Evolutionary conservation across 1,284 basidiomycete species (phyloP).

Genomic region (Cutaneotrichosporon spelunceum): DNA sequence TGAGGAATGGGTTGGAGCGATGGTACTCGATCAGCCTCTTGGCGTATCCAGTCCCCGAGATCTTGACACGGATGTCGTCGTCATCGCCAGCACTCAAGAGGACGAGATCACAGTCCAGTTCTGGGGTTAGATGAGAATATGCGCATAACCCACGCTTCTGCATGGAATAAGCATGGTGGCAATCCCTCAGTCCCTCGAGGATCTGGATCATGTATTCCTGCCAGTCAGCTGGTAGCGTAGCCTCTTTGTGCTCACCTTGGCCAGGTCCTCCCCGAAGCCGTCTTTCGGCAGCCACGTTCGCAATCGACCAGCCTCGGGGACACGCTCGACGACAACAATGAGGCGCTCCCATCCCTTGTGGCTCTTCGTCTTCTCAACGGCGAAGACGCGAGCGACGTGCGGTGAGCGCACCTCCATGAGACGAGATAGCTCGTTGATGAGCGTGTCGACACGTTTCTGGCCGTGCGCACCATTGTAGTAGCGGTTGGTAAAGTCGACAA

Average conservation of each 20-base stretch:
- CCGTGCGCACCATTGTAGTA: slow-evolving; percentile 46
- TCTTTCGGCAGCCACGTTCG: slow-evolving; percentile 40
- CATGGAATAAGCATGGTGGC: slow-evolving; percentile 38
- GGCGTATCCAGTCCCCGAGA: slow-evolving; percentile 47
- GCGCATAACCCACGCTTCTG: slow-evolving; percentile 41
- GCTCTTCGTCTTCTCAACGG: slow-evolving; percentile 42
- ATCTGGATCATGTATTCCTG: slow-evolving; percentile 47
- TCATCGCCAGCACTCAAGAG: slow-evolving; percentile 29
- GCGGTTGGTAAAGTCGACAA: slow-evolving; percentile 47
- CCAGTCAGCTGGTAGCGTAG: background rate
- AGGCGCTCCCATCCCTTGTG: slow-evolving; percentile 49
- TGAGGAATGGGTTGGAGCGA: slow-evolving; percentile 50
- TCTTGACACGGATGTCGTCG: slow-evolving; percentile 36
- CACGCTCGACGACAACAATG: slow-evolving; percentile 39
- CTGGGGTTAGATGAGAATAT: slow-evolving; percentile 15
- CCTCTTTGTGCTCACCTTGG: slow-evolving; percentile 32
- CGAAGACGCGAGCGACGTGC: slow-evolving; percentile 38
- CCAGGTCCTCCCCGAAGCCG: slow-evolving; percentile 42
- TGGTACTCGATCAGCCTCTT: slow-evolving; percentile 47
- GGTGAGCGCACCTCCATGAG: slow-evolving; percentile 35
- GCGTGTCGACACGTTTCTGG: slow-evolving; percentile 40
- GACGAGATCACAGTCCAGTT: slow-evolving; percentile 43
- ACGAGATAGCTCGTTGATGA: slow-evolving; percentile 37
- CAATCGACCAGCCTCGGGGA: slow-evolving; percentile 41
- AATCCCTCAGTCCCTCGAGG: slow-evolving; percentile 41